phyloP scores from a whole-genome alignment of 768 basidiomycete genomes.

The Phanerochaete carnosa region DNA sequence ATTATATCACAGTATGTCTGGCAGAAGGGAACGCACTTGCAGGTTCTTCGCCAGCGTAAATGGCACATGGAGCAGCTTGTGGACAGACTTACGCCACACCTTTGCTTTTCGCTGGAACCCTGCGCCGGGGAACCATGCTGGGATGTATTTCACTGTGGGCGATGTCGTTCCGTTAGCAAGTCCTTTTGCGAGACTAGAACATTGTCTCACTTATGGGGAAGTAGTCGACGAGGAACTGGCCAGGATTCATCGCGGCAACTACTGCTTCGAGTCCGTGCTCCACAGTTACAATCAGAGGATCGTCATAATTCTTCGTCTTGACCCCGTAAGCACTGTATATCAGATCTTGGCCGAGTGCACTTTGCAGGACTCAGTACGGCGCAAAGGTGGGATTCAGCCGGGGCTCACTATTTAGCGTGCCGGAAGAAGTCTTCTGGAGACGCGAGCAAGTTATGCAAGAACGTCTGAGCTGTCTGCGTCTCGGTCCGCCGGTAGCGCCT shows the following conservation, averaged over 20 bases:
- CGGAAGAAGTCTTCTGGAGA: background rate
- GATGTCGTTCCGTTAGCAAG: no score
- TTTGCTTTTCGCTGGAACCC: background rate
- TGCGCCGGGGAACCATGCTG: constrained; percentile 7
- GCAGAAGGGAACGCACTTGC: background rate
- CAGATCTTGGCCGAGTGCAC: background rate
- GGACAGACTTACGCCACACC: background rate
- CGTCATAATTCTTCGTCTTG: constrained; percentile 10
- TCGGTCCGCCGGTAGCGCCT: background rate
- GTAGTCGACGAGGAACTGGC: constrained; percentile 13
- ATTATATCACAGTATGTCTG: no score
- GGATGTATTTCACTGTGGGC: constrained; percentile 5
- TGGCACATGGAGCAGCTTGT: background rate
- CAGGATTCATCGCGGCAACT: constrained; percentile 7
- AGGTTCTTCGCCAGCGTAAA: background rate
- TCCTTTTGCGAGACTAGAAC: background rate
- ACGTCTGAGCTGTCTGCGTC: background rate
- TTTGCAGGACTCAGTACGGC: background rate
- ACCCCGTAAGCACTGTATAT: constrained; percentile 15
- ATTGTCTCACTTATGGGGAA: constrained; percentile 3
- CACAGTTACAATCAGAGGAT: constrained; percentile 10
- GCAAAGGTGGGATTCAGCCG: no score
- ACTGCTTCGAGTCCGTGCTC: constrained; percentile 7
- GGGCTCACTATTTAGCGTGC: background rate
- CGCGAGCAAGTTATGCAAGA: background rate